Conservation (phyloP, 148 eudicot species). For the Limonium bicolor region DNA sequence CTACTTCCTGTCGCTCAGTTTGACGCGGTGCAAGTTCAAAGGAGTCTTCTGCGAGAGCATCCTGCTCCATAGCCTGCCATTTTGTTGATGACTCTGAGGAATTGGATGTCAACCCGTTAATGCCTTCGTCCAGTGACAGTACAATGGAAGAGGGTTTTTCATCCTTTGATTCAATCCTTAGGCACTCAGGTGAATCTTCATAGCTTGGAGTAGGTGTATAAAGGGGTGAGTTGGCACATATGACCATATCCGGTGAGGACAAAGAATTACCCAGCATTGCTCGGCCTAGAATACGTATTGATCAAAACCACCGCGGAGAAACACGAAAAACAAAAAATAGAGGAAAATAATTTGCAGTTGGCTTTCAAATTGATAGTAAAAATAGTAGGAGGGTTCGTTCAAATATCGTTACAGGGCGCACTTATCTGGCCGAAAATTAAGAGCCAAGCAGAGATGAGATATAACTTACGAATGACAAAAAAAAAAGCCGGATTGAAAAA, state of each 20-base stretch:
- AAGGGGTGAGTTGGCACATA: constrained; percentile 56
- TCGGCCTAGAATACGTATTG: constrained; percentile 27
- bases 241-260: constrained; percentile 61
- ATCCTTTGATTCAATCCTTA: constrained; percentile 12
- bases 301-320: too few relatives aligned
- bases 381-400: too few relatives aligned
- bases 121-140: constrained; percentile 78
- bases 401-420: too few relatives aligned
- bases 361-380: too few relatives aligned
- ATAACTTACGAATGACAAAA: too few relatives aligned
- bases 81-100: constrained; percentile 19
- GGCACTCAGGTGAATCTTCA: constrained; percentile 29
- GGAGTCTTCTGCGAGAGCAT: constrained; percentile 26
- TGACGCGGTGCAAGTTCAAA: constrained; percentile 42
- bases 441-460: not conserved
- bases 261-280: constrained; percentile 38
- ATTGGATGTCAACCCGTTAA: constrained; percentile 36
- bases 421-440: too few relatives aligned
- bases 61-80: constrained; percentile 22
- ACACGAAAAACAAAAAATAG: too few relatives aligned
- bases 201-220: constrained; percentile 18
- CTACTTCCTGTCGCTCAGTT: constrained; percentile 9
- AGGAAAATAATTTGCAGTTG: too few relatives aligned
- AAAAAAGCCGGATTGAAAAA: too few relatives aligned
- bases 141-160: constrained; percentile 25